phyloP scores from a whole-genome alignment of 176 grass and related monocot species.

The Carex pumila region DNA sequence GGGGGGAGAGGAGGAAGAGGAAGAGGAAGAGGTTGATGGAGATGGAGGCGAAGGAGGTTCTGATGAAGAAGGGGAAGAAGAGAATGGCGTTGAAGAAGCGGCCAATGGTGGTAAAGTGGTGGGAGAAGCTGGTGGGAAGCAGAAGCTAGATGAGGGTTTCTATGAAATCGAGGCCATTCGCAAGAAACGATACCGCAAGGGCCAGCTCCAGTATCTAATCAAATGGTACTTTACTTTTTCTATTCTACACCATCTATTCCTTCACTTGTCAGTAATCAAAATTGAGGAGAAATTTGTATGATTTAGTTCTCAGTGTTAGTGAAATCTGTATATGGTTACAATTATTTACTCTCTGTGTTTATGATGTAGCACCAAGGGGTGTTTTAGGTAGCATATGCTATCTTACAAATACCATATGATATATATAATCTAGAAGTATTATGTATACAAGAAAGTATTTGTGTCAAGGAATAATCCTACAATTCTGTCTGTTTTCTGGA shows the following conservation, averaged over 20 bases:
- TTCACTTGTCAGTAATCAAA: not conserved
- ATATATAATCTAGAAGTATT: no score
- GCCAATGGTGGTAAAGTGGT: not conserved
- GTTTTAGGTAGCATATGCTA: no score
- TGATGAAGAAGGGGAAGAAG: slow-evolving; percentile 27
- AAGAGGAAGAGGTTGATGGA: not conserved
- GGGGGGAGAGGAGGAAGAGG: slow-evolving; percentile 6
- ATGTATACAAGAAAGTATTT: no score
- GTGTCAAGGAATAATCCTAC: no score
- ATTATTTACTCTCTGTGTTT: no score
- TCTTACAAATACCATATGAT: no score
- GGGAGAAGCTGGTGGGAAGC: not conserved
- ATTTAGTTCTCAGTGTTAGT: not conserved
- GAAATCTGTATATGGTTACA: not conserved
- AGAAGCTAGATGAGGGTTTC: slow-evolving; percentile 63
- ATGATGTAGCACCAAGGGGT: no score
- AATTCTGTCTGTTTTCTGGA: no score
- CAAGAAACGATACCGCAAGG: slow-evolving; percentile 56
- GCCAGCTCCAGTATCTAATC: slow-evolving; percentile 76
- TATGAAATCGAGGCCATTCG: slow-evolving; percentile 87
- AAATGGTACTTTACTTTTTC: slow-evolving; percentile 42
- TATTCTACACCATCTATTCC: not conserved
- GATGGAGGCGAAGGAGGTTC: slow-evolving; percentile 3
- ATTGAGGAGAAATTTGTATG: not conserved
- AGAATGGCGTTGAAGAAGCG: slow-evolving; percentile 12